phyloP scores from a whole-genome alignment of 2,329 filamentous ascomycete genomes.

The Hypoxylon sp. region DNA sequence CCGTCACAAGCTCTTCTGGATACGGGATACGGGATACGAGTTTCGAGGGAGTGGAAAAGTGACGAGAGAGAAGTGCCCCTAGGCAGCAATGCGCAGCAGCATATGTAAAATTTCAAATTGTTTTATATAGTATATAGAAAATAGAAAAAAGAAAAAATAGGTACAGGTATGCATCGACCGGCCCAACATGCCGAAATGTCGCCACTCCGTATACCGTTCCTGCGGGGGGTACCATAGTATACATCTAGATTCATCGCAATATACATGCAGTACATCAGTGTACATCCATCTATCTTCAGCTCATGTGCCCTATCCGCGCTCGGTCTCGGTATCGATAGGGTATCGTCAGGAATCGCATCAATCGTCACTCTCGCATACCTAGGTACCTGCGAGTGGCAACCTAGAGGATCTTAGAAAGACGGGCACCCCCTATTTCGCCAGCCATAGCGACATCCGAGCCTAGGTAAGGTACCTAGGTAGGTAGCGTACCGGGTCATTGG shows the following conservation, averaged over 20 bases:
- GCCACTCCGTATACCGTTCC: constrained; percentile 22
- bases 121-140: not conserved
- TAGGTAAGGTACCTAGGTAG: too few relatives aligned
- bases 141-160: too few relatives aligned
- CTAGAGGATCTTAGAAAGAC: constrained; percentile 4
- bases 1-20: constrained; percentile 16
- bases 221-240: not conserved
- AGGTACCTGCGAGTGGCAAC: constrained; percentile 9
- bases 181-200: constrained; percentile 9
- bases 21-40: not conserved
- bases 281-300: constrained; percentile 18
- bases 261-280: not conserved
- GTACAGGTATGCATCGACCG: not conserved
- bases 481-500: constrained; percentile 14
- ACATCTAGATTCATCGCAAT: not conserved
- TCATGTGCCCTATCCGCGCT: constrained; percentile 3
- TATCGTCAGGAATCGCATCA: not conserved
- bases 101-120: not conserved
- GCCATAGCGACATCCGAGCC: constrained; percentile 2
- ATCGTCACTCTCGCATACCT: not conserved
- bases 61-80: not conserved
- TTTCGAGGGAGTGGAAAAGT: constrained; percentile 2
- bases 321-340: not conserved
- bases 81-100: not conserved
- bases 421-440: not conserved